These are phyloP conservation scores for Penicillium sp. DNA, from an alignment of 2,329 filamentous ascomycete species.

Conservation along the genomic window DNA sequence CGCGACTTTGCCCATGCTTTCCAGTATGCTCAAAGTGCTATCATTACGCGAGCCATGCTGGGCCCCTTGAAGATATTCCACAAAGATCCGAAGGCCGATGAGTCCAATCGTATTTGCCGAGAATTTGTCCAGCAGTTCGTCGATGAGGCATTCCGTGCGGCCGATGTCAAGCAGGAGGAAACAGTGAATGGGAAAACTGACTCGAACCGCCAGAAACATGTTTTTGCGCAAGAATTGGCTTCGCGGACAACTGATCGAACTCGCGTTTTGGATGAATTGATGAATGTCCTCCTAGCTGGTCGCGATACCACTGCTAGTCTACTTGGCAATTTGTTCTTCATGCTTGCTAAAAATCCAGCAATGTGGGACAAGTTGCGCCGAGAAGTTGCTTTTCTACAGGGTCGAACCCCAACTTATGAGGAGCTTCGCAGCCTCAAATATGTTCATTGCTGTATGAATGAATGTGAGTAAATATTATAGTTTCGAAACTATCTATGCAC, in stretches of 20 bases:
- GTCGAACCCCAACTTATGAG: background rate
- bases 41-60: slow-evolving; percentile 30
- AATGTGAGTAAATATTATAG: background rate
- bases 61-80: slow-evolving; percentile 24
- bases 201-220: background rate
- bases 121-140: background rate
- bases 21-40: slow-evolving; percentile 23
- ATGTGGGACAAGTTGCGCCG: slow-evolving; percentile 38
- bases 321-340: slow-evolving; percentile 46
- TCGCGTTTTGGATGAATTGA: slow-evolving; percentile 50
- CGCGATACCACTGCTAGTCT: slow-evolving; percentile 50
- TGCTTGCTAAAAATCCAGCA: slow-evolving; percentile 42
- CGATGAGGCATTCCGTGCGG: background rate
- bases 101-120: background rate
- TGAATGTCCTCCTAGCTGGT: slow-evolving; percentile 29
- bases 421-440: background rate
- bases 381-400: slow-evolving; percentile 7
- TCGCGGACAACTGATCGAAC: slow-evolving; percentile 47
- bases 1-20: slow-evolving; percentile 39
- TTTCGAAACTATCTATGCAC: background rate
- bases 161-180: background rate
- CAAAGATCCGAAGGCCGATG: slow-evolving; percentile 38
- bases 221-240: slow-evolving; percentile 60
- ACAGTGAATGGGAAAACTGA: background rate
- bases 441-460: slow-evolving; percentile 2